A percentile compares a stretch with the other conserved stretches of the same genome.
Conservation (phyloP, 306 rosid genomes). For the Castanospermum australe region DNA sequence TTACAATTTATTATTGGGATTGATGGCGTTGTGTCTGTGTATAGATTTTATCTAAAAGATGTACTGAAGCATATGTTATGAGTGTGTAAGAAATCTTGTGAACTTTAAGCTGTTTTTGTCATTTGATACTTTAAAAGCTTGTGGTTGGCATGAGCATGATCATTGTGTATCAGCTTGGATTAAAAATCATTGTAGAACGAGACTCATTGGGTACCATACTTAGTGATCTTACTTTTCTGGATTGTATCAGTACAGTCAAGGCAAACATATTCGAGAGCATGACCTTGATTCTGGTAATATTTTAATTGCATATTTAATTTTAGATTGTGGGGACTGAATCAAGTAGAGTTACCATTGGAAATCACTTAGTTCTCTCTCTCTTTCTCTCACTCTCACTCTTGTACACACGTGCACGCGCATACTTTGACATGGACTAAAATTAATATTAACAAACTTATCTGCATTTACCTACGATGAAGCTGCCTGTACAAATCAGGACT, state of each 20-base stretch:
- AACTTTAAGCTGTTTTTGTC: constrained; percentile 19
- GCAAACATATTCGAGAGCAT: constrained; percentile 18
- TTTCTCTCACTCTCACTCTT: neutral
- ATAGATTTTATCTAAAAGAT: constrained; percentile 25
- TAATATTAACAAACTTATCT: constrained; percentile 34
- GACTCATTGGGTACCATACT: constrained; percentile 40
- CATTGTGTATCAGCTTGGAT: constrained; percentile 34
- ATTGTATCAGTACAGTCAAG: constrained; percentile 25
- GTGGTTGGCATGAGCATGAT: constrained; percentile 15
- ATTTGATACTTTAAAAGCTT: constrained; percentile 3
- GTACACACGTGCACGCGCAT: constrained; percentile 45
- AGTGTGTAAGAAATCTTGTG: constrained; percentile 44
- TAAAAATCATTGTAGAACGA: constrained; percentile 38
- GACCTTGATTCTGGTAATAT: constrained; percentile 31
- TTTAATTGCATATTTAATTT: constrained; percentile 24
- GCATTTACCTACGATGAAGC: constrained; percentile 23
- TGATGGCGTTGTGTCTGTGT: constrained; percentile 31
- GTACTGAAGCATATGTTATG: constrained; percentile 31
- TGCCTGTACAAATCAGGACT: constrained; percentile 20
- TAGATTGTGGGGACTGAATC: constrained; percentile 29
- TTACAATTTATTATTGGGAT: constrained; percentile 11
- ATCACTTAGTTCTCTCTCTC: neutral
- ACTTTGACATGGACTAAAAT: constrained; percentile 34
- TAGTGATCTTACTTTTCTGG: constrained; percentile 41
- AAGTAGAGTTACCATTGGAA: constrained; percentile 19